Base-by-base conservation (phyloP, 176 grass and related monocot genomes). In the Oropetium thomaeum region DNA sequence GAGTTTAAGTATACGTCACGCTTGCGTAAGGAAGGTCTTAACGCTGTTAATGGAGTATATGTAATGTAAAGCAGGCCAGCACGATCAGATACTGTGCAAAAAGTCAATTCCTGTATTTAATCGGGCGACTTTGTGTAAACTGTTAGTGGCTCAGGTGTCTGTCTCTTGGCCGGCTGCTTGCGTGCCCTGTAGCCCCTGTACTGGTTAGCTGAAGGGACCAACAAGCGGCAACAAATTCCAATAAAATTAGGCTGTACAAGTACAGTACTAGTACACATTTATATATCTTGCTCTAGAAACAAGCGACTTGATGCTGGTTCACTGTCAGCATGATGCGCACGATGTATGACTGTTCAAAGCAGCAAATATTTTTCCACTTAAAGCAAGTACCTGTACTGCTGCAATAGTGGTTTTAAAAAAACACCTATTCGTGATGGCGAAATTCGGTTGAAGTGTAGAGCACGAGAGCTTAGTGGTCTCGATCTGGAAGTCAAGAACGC, bases 71-170 rank as follows among this genome's bases (percentile, higher is more conserved):
- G 2, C 19, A 10, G 34, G 19, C 57, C 43, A 48, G 67, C 67
- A 67, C 66, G 71, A 70, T 70, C 31, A 14, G 5, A 27, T n/a
- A 39, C 8, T 27, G 20, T 25, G 2, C 5, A 52, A 22, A 47
- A 82, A 71, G 67, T 73, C 79, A 73, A 38, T 20, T 41, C 26
- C 49, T 59, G 49, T 82, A 52, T 65, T 81, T 65, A 70, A 65
- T 77, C 38, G 2, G 1, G 23, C 66, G 72, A 87, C 72, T 87
- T 81, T 81, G 31, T 34, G 39, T 39, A 31, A 58, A 37, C 16
- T 20, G 23, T 73, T 73, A 86, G 70, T 62, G 84, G 66, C 20
- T 48, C 84, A 71, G 37, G 39, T 76, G 71, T 81, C 11, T 1
- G n/a, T n/a, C n/a, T n/a, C n/a, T n/a, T n/a, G 62, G 25, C 26